These are phyloP conservation scores for Globisporangium apiculatum DNA, from an alignment of 352 stramenopile species.

Conservation along the genomic window DNA sequence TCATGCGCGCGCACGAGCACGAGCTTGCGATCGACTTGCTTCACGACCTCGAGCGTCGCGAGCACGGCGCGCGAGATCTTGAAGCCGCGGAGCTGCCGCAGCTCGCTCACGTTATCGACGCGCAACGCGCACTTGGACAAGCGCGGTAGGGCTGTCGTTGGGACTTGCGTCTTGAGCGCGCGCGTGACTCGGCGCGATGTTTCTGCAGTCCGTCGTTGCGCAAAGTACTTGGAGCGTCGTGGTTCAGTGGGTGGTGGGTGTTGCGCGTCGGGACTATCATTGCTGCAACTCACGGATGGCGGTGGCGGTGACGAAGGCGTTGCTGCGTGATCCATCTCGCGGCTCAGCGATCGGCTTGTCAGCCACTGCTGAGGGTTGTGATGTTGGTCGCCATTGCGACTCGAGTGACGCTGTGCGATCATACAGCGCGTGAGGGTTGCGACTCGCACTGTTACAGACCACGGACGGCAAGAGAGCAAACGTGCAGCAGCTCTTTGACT, in stretches of 20 bases:
- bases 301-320: background rate
- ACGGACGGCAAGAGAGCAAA: too few species aligned
- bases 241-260: background rate
- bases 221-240: slow-evolving; percentile 10
- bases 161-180: background rate
- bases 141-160: background rate
- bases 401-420: too few species aligned
- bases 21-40: slow-evolving; percentile 89
- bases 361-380: slow-evolving; percentile 4
- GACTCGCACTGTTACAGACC: too few species aligned
- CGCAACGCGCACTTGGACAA: slow-evolving; percentile 16
- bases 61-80: slow-evolving; percentile 73
- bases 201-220: background rate
- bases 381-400: too few species aligned
- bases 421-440: too few species aligned
- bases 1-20: slow-evolving; percentile 61
- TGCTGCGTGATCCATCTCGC: background rate
- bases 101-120: slow-evolving; percentile 25
- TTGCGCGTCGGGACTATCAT: background rate
- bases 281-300: background rate
- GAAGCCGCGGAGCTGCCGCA: slow-evolving; percentile 18
- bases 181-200: too few species aligned
- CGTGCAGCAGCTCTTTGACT: too few species aligned
- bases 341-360: slow-evolving; percentile 8
- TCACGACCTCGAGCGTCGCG: slow-evolving; percentile 60